phyloP scores from a whole-genome alignment of 768 basidiomycete genomes.

The Psilocybe sp. region DNA sequence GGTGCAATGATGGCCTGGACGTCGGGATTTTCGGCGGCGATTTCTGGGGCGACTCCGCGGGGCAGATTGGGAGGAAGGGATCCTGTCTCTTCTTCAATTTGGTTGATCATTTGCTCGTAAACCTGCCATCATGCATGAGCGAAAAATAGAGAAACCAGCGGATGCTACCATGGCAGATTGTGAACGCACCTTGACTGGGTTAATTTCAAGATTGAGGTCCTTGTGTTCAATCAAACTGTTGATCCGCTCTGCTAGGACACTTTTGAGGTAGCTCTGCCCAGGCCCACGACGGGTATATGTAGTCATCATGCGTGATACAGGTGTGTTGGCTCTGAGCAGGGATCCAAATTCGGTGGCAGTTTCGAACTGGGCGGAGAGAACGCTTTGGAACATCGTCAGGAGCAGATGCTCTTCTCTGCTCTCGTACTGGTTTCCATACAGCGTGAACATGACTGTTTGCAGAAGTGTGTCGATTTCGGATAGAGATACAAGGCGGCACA shows the following conservation, averaged over 20 bases:
- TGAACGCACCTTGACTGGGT: conserved; percentile 83
- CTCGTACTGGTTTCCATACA: conserved; percentile 99
- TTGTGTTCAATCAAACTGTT: conserved; percentile 99
- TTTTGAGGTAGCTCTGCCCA: conserved; percentile 97
- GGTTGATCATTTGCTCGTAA: conserved; percentile 99
- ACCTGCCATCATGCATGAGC: conserved; percentile 50
- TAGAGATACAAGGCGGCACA: conserved; percentile 94
- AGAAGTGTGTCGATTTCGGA: conserved; percentile 98
- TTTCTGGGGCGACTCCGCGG: conserved; percentile 89
- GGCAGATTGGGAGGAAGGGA: conserved; percentile 88
- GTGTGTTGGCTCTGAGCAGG: conserved; percentile 95
- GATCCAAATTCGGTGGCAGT: conserved; percentile 99
- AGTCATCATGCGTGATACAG: conserved; percentile 99
- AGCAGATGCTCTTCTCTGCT: conserved; percentile 97
- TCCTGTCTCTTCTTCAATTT: conserved; percentile 97
- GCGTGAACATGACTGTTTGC: conserved; percentile 99
- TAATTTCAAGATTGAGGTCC: conserved; percentile 98
- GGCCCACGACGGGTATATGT: conserved; percentile 99
- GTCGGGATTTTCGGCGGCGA: conserved; percentile 91
- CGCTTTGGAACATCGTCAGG: conserved; percentile 99
- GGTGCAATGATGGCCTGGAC: conserved; percentile 99
- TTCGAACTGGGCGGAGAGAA: conserved; percentile 98
- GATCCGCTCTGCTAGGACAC: conserved; percentile 95
- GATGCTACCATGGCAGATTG: background rate
- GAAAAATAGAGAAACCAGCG: background rate